Evolutionary conservation across 257 asterid genomes (phyloP).

Genomic region (Jacaranda mimosifolia): DNA sequence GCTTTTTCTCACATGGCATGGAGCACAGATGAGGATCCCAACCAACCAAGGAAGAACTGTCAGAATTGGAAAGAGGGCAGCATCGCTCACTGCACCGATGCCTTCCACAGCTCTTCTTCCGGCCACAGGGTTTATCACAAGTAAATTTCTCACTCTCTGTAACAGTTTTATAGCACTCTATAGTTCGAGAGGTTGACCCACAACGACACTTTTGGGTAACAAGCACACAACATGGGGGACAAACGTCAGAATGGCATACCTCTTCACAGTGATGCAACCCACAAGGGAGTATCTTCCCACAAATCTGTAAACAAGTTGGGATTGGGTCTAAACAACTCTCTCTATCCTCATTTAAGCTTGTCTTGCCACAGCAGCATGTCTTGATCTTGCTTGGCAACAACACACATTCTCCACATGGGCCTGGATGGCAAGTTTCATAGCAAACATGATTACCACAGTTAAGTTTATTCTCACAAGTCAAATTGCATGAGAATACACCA

Average conservation of each 20-base stretch:
- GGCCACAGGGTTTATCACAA: constrained; percentile 89
- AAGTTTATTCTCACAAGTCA: constrained; percentile 68
- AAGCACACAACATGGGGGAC: constrained; percentile 76
- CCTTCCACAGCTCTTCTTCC: constrained; percentile 95
- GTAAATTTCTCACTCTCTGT: constrained; percentile 61
- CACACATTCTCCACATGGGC: constrained; percentile 90
- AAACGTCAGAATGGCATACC: constrained; percentile 79
- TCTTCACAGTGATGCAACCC: constrained; percentile 73
- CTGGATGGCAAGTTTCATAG: constrained; percentile 85
- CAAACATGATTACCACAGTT: constrained; percentile 84
- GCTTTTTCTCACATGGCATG: constrained; percentile 95
- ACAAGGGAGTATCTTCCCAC: constrained; percentile 81
- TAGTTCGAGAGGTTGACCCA: constrained; percentile 84
- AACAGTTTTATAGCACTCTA: constrained; percentile 77
- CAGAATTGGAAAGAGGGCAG: constrained; percentile 78
- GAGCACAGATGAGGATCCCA: constrained; percentile 92
- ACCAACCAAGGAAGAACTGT: constrained; percentile 48
- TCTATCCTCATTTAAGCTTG: constrained; percentile 66
- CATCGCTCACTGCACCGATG: constrained; percentile 96
- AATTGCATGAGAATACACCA: constrained; percentile 86
- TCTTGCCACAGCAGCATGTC: constrained; percentile 92
- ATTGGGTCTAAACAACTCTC: constrained; percentile 85
- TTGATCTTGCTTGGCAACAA: constrained; percentile 68
- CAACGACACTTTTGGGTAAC: constrained; percentile 92
- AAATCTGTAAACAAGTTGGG: constrained; percentile 79